A percentile compares a stretch with the other conserved stretches of the same genome.
Conservation (phyloP, 768 basidiomycete genomes). For the Russula sp. region DNA sequence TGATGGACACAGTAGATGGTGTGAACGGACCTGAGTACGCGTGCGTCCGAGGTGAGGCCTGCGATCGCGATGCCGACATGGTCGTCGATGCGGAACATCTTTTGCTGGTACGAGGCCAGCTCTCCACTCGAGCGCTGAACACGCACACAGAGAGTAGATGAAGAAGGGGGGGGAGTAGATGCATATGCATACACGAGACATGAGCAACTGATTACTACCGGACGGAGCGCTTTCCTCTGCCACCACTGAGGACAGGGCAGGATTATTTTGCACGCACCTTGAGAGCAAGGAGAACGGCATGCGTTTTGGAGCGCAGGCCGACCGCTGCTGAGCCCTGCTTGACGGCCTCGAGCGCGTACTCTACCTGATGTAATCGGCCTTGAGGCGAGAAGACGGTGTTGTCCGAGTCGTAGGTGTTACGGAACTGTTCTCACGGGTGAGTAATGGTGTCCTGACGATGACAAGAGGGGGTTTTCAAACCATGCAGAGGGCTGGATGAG, state of each 20-base stretch:
- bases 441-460: not conserved
- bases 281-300: constrained; percentile 84
- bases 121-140: constrained; percentile 94
- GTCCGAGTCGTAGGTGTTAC: constrained; percentile 98
- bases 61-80: constrained; percentile 99
- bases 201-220: not conserved
- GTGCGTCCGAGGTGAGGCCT: constrained; percentile 96
- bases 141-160: not conserved
- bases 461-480: not conserved
- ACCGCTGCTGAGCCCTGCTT: constrained; percentile 99
- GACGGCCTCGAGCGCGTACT: constrained; percentile 98
- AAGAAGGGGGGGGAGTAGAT: too few species aligned
- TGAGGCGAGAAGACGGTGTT: constrained; percentile 97
- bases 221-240: too few species aligned
- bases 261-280: constrained; percentile 50
- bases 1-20: too few species aligned
- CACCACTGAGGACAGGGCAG: not conserved
- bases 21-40: constrained; percentile 77
- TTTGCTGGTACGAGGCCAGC: constrained; percentile 98
- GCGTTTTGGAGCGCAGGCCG: constrained; percentile 90
- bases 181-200: not conserved
- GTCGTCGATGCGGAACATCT: constrained; percentile 99
- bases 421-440: constrained; percentile 45
- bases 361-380: constrained; percentile 94
- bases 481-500: not conserved